Evolutionary conservation across 2,329 filamentous ascomycete species (phyloP).

Genomic region (Penicillium sclerotigenum): DNA sequence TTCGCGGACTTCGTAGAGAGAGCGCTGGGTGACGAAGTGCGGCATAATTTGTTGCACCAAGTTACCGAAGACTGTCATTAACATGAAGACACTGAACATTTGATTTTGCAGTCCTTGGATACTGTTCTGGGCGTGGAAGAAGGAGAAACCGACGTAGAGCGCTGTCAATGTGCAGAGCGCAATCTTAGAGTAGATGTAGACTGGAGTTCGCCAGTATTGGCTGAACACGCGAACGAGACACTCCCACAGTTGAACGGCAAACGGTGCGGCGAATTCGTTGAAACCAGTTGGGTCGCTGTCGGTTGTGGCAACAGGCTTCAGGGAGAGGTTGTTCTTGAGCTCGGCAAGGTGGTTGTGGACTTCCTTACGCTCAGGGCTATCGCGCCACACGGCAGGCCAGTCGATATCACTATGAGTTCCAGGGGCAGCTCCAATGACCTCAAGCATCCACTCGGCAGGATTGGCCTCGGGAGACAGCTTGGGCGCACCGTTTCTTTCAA

Average conservation of each 20-base stretch:
- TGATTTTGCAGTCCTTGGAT: conserved; percentile 84
- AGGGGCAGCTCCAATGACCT: conserved; percentile 58
- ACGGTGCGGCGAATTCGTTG: conserved; percentile 77
- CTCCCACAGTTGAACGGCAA: conserved; percentile 63
- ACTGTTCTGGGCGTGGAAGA: conserved; percentile 70
- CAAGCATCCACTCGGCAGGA: conserved; percentile 73
- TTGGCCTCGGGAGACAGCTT: conserved; percentile 62
- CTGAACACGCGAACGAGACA: conserved; percentile 75
- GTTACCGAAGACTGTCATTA: conserved; percentile 73
- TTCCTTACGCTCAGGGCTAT: conserved; percentile 54
- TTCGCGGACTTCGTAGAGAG: conserved; percentile 60
- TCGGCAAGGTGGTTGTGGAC: conserved; percentile 58
- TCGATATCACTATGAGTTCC: conserved; percentile 62
- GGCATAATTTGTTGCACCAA: conserved; percentile 56
- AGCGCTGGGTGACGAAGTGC: conserved; percentile 56
- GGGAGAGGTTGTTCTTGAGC: conserved; percentile 44
- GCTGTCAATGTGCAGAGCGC: conserved; percentile 63
- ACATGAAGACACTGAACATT: conserved; percentile 86
- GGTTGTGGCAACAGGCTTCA: conserved; percentile 40
- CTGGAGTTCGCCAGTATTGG: conserved; percentile 87
- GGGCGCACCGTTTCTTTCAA: conserved; percentile 62
- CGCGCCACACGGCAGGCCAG: conserved; percentile 63
- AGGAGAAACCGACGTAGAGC: conserved; percentile 81
- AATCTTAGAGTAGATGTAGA: conserved; percentile 83
- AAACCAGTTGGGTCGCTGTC: conserved; percentile 54